Evolutionary conservation across 228 moss, liverwort and hornwort genomes (phyloP).

Genomic region (Sphagnum magellanicum): DNA sequence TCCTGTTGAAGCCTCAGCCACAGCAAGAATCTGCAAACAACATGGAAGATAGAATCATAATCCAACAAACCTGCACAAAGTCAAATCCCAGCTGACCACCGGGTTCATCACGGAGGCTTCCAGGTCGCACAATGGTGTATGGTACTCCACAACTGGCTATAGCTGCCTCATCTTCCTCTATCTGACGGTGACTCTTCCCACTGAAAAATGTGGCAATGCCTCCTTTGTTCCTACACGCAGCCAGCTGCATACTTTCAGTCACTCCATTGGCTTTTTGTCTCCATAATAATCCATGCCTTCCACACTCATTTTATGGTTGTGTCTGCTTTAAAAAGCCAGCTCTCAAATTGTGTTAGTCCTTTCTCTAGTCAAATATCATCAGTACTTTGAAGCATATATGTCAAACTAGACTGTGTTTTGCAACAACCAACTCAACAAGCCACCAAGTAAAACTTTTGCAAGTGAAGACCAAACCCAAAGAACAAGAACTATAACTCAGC

Average conservation of each 20-base stretch:
- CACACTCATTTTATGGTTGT: neutral
- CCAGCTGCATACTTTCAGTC: conserved; percentile 91
- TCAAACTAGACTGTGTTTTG: neutral
- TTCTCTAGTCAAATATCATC: neutral
- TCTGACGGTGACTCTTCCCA: conserved; percentile 43
- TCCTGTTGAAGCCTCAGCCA: neutral
- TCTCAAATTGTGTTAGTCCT: neutral
- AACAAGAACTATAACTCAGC: too few species aligned
- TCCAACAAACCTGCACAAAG: conserved; percentile 59
- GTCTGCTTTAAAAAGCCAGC: neutral
- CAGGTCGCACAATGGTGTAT: conserved; percentile 78
- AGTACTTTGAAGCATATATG: neutral
- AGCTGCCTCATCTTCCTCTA: conserved; percentile 73
- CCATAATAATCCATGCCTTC: neutral
- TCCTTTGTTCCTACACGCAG: conserved; percentile 70
- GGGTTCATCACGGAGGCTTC: conserved; percentile 73
- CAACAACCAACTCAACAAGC: too few species aligned
- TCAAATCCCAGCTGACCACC: conserved; percentile 77
- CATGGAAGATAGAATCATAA: neutral
- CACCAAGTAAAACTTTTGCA: too few species aligned
- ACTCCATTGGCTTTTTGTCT: conserved; percentile 57
- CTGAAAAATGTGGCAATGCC: conserved; percentile 72
- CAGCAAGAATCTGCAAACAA: neutral
- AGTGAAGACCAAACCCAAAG: too few species aligned
- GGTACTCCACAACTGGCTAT: conserved; percentile 65